Conservation (phyloP, 257 asterid species). For the Ajuga chamaepitys region DNA sequence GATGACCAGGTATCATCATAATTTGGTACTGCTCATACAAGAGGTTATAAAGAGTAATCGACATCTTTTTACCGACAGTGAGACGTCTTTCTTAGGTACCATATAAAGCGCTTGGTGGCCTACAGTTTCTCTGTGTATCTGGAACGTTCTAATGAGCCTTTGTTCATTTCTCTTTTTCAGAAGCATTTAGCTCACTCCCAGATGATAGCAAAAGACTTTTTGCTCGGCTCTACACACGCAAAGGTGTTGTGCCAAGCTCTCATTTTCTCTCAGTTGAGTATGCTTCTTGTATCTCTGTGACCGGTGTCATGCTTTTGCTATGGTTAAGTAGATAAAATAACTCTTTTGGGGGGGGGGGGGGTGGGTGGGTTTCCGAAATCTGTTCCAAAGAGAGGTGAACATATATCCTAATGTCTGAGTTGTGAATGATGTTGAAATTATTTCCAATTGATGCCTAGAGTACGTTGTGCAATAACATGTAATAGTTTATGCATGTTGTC, state of each 20-base stretch:
- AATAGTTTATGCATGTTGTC: no score
- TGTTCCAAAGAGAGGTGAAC: no score
- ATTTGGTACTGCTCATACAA: constrained; percentile 56
- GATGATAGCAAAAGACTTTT: constrained; percentile 84
- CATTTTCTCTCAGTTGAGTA: constrained; percentile 11
- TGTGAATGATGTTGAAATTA: no score
- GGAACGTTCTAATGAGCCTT: constrained; percentile 4
- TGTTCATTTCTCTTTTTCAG: constrained; percentile 40
- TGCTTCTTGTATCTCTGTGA: neutral
- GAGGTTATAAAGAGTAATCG: constrained; percentile 58
- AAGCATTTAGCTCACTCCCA: constrained; percentile 56
- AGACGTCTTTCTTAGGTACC: constrained; percentile 73
- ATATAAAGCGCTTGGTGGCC: neutral
- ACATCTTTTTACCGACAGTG: constrained; percentile 59
- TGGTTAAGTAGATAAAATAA: neutral
- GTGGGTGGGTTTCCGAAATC: no score
- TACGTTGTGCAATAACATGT: no score
- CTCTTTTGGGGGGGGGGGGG: no score
- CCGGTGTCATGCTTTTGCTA: neutral
- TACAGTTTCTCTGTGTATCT: constrained; percentile 1
- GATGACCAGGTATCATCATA: constrained; percentile 56
- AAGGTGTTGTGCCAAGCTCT: constrained; percentile 44
- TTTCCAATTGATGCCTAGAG: no score
- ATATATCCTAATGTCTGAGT: no score
- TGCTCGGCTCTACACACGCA: constrained; percentile 76